These are phyloP conservation scores for Deuterostichococcus epilithicus DNA, from an alignment of 139 green algal species.

Conservation along the genomic window DNA sequence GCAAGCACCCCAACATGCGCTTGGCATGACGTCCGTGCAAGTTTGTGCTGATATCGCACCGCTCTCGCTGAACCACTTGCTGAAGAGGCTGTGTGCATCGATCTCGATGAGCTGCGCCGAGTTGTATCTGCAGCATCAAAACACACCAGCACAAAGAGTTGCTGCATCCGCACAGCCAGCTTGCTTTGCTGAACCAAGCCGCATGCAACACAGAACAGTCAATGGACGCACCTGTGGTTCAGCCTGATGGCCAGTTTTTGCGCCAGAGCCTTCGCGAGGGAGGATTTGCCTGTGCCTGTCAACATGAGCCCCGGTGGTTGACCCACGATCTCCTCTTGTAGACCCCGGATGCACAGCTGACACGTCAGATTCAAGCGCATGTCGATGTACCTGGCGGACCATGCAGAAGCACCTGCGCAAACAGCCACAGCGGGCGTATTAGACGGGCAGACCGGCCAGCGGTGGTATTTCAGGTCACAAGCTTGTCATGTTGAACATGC, in stretches of 20 bases:
- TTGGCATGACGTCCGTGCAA: too few relatives aligned
- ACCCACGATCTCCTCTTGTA: too few relatives aligned
- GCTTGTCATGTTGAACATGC: too few relatives aligned
- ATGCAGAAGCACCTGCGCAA: slow-evolving; percentile 74
- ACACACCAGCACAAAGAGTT: neutral
- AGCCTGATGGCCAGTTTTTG: slow-evolving; percentile 68
- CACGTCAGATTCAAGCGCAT: neutral
- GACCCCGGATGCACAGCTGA: neutral
- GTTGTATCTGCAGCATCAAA: slow-evolving; percentile 50
- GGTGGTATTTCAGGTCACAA: too few relatives aligned
- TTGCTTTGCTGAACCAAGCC: neutral
- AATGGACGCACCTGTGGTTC: slow-evolving; percentile 11
- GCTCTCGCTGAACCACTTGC: slow-evolving; percentile 91
- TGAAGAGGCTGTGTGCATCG: slow-evolving; percentile 95
- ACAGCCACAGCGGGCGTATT: neutral
- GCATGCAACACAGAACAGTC: neutral
- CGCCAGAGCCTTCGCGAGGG: slow-evolving; percentile 81
- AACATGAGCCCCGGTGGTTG: neutral
- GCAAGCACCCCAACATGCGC: too few relatives aligned
- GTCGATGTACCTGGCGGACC: slow-evolving; percentile 66
- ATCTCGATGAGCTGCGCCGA: slow-evolving; percentile 81
- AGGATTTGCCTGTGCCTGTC: slow-evolving; percentile 59
- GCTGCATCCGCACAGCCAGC: neutral
- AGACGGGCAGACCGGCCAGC: neutral
- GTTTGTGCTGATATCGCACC: slow-evolving; percentile 66